phyloP scores from a whole-genome alignment of 129 eudicot species.

The Cynara cardunculus region DNA sequence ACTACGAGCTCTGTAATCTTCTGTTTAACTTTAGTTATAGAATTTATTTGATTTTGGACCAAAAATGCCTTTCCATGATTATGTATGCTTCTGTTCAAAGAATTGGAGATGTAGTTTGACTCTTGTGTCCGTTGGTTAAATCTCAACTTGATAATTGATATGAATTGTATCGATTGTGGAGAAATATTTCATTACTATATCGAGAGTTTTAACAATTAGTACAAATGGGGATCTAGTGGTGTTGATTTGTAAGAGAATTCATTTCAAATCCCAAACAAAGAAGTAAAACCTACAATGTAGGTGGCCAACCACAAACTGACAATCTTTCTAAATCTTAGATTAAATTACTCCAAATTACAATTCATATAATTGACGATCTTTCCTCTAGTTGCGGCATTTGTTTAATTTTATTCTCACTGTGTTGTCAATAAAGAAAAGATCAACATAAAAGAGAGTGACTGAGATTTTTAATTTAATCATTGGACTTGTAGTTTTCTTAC shows the following conservation, averaged over 20 bases:
- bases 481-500: background rate
- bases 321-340: background rate
- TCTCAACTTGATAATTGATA: constrained; percentile 16
- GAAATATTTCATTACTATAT: background rate
- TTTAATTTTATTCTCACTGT: background rate
- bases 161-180: background rate
- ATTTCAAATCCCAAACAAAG: background rate
- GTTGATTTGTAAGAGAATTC: constrained; percentile 1
- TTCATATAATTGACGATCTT: background rate
- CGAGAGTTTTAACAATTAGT: background rate
- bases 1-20: constrained; percentile 81
- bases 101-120: constrained; percentile 17
- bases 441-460: background rate
- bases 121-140: background rate
- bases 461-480: background rate
- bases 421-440: background rate
- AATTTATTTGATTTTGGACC: background rate
- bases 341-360: background rate
- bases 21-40: background rate
- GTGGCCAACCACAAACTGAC: background rate
- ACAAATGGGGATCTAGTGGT: background rate
- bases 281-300: constrained; percentile 4
- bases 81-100: background rate
- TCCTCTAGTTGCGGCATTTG: background rate
- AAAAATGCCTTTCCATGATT: background rate